Conservation (phyloP, 2,329 filamentous ascomycete species). For the Curvularia spicifera region DNA sequence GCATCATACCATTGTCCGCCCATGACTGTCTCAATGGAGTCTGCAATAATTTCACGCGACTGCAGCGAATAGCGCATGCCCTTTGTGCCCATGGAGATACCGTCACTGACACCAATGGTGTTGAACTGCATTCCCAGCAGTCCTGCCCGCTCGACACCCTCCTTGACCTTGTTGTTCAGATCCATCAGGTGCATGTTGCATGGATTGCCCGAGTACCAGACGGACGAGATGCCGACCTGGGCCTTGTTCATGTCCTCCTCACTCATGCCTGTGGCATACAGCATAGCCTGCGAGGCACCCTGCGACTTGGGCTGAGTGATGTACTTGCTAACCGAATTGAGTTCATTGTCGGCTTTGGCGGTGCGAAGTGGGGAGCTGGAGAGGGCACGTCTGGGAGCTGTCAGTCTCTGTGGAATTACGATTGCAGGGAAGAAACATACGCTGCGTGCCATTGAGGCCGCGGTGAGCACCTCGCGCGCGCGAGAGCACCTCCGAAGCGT, state of each 20-base stretch:
- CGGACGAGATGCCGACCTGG: constrained; percentile 95
- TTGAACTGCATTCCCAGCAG: constrained; percentile 97
- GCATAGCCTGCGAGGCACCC: constrained; percentile 97
- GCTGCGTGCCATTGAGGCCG: constrained; percentile 44
- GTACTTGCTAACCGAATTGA: constrained; percentile 79
- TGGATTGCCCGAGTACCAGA: constrained; percentile 97
- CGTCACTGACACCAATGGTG: constrained; percentile 96
- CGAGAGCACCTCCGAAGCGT: constrained; percentile 44
- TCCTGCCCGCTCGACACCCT: constrained; percentile 75
- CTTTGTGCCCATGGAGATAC: constrained; percentile 96
- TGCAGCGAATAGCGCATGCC: constrained; percentile 97
- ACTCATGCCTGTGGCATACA: constrained; percentile 89
- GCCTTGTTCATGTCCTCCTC: constrained; percentile 93
- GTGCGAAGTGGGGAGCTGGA: constrained; percentile 42
- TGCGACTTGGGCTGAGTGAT: constrained; percentile 98
- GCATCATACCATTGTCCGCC: constrained; percentile 98
- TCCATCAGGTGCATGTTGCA: constrained; percentile 99
- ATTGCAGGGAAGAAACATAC: constrained; percentile 25
- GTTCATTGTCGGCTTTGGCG: constrained; percentile 44
- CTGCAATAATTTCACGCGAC: constrained; percentile 94
- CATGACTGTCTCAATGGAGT: constrained; percentile 99
- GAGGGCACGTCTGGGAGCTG: constrained; percentile 41
- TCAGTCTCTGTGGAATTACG: constrained; percentile 22
- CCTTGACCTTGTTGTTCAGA: constrained; percentile 78
- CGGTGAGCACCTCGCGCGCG: constrained; percentile 40